Evolutionary conservation across 352 stramenopile genomes (phyloP).

Genomic region (Globisporangium middletonii): DNA sequence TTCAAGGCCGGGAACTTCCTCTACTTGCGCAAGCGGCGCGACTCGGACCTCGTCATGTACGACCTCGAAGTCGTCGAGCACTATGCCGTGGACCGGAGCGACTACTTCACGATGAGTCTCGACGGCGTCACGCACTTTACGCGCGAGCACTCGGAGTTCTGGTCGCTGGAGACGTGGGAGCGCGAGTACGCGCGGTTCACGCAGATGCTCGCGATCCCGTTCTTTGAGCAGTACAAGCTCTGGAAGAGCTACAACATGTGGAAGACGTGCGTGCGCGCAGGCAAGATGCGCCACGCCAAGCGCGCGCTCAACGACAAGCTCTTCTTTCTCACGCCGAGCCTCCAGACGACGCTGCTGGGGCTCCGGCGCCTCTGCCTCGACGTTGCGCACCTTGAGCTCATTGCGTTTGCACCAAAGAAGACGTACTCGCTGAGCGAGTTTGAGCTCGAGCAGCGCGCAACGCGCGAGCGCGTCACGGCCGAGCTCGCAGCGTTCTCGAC

Average conservation of each 20-base stretch:
- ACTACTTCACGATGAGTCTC: conserved; percentile 93
- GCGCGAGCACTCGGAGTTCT: conserved; percentile 86
- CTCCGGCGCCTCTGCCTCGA: conserved; percentile 75
- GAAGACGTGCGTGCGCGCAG: conserved; percentile 81
- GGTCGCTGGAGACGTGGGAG: conserved; percentile 90
- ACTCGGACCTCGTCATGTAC: conserved; percentile 77
- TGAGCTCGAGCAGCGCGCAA: conserved; percentile 57
- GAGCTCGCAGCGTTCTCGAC: conserved; percentile 59
- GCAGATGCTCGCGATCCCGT: conserved; percentile 86
- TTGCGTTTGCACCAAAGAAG: conserved; percentile 54
- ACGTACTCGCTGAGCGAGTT: conserved; percentile 86
- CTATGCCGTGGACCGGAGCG: conserved; percentile 66
- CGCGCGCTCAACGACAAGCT: conserved; percentile 74
- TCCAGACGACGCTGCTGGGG: conserved; percentile 75
- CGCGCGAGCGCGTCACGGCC: conserved; percentile 41
- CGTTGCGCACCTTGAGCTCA: conserved; percentile 54
- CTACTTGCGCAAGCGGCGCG: conserved; percentile 60
- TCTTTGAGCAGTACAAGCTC: conserved; percentile 90
- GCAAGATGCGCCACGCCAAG: conserved; percentile 86
- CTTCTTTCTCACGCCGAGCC: conserved; percentile 85
- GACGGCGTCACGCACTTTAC: conserved; percentile 92
- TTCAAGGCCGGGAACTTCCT: conserved; percentile 81
- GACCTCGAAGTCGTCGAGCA: conserved; percentile 80
- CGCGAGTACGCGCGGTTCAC: conserved; percentile 89
- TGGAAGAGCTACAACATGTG: conserved; percentile 95